Evolutionary conservation across 2,329 filamentous ascomycete species (phyloP).

Genomic region (Colletotrichum neosansevieriae): DNA sequence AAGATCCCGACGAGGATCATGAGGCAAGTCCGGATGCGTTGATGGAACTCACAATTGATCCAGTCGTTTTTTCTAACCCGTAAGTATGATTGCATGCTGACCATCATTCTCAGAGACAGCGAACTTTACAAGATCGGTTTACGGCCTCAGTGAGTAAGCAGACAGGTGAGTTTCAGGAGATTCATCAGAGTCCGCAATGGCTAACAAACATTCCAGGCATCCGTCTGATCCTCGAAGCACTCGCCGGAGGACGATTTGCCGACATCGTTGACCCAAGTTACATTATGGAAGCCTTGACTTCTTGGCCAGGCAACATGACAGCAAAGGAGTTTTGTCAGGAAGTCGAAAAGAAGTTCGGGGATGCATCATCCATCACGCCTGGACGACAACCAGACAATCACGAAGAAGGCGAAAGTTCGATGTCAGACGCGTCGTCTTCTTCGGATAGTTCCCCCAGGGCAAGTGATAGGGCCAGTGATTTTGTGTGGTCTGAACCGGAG

Average conservation of each 20-base stretch:
- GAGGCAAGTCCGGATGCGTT: neutral
- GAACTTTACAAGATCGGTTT: neutral
- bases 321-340: neutral
- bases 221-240: conserved; percentile 44
- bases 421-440: too few relatives aligned
- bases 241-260: conserved; percentile 19
- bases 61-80: too few relatives aligned
- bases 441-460: too few relatives aligned
- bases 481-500: too few relatives aligned
- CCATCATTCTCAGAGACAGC: neutral
- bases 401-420: too few relatives aligned
- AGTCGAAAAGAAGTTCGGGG: neutral
- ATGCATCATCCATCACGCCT: too few relatives aligned
- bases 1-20: neutral
- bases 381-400: too few relatives aligned
- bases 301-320: neutral
- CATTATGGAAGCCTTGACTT: conserved; percentile 12
- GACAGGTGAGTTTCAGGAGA: neutral
- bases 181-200: too few relatives aligned
- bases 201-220: conserved; percentile 39
- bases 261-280: neutral
- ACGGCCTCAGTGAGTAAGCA: conserved; percentile 2
- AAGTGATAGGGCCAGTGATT: too few relatives aligned
- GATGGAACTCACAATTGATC: too few relatives aligned
- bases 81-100: too few relatives aligned